Conservation (phyloP, 2,329 filamentous ascomycete species). For the Curvularia eragrostidis region DNA sequence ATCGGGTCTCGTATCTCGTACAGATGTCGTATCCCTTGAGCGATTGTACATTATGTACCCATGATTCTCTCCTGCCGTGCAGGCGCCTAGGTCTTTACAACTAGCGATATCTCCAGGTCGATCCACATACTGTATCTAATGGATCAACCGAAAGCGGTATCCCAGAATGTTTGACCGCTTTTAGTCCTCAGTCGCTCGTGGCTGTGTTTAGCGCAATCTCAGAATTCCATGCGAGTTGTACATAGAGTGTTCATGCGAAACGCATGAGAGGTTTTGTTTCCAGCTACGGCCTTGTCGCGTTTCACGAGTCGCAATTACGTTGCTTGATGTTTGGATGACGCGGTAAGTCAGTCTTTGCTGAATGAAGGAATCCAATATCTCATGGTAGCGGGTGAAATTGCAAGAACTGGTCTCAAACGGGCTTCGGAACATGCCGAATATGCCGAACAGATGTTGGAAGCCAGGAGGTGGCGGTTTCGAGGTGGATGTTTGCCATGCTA, state of each 20-base stretch:
- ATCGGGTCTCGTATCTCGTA: background rate
- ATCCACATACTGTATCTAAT: background rate
- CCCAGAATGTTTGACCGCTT: background rate
- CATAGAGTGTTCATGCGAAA: background rate
- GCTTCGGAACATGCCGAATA: background rate
- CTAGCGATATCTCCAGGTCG: background rate
- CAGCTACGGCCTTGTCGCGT: background rate
- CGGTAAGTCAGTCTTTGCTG: background rate
- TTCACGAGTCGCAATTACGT: background rate
- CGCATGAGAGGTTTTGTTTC: background rate
- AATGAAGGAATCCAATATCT: background rate
- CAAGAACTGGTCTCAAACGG: background rate
- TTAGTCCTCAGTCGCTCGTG: background rate
- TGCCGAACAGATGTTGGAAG: background rate
- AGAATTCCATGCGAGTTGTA: background rate
- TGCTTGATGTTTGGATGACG: background rate
- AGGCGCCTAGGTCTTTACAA: background rate
- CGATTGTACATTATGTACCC: too few species aligned
- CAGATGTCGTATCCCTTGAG: background rate
- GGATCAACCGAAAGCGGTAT: too few species aligned
- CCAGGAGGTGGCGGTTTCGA: slow-evolving; percentile 1
- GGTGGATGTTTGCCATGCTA: background rate
- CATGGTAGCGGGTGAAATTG: background rate
- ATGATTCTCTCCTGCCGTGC: too few species aligned
- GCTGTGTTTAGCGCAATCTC: background rate